Evolutionary conservation across 1,139 yeast genomes (phyloP), one percentile per base, ranked within the genome.

Genomic region (Yamadazyma epiphylla): DNA sequence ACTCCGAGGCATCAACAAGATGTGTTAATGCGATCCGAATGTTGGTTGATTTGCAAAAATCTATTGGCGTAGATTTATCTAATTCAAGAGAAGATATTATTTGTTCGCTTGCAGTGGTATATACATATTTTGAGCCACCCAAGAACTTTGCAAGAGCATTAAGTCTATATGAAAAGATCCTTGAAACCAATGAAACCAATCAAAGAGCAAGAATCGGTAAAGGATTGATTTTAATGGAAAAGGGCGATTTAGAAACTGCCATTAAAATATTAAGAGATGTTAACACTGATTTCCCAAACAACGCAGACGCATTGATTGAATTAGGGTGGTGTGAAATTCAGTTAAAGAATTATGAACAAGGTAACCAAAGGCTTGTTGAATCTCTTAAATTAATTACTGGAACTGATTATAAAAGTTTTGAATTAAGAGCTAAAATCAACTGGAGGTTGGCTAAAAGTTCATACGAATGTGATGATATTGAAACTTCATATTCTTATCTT

Each of bases 101-200:
- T 15, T 70, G 88, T 29, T 67, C 76, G 12, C 64, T 86, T 32
- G 97, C 94, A 1, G 74, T 80, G 2, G 73, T 84, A 1, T 85
- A 87, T 48, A 86, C 95, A 0, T 82, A 84, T 48, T 74, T 80
- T 49, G 95, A 89, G 51, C 85, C 96, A 0, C 98, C 97, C 5
- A 87, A 87, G 53, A 84, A 89, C 53, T 87, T 77, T 48, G 67
- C 74, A 7, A 67, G 80, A 23, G 97, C 98, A 0, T 53, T 84
- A 26, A 76, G 75, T 28, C 58, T 88, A 16, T 91, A 83, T 53
- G 83, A 82, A 30, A 61, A 68, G 19, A 75, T 88, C 6, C 62
- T 86, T 19, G 46, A 46, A 3, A 59, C 60, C 3, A 74, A 74
- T 31, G 46, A 56, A 2, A 30, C 36, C 5, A 76, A 79, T 43